phyloP scores from a whole-genome alignment of 371 early-diverging fungal species.

The Mucor lusitanicus region DNA sequence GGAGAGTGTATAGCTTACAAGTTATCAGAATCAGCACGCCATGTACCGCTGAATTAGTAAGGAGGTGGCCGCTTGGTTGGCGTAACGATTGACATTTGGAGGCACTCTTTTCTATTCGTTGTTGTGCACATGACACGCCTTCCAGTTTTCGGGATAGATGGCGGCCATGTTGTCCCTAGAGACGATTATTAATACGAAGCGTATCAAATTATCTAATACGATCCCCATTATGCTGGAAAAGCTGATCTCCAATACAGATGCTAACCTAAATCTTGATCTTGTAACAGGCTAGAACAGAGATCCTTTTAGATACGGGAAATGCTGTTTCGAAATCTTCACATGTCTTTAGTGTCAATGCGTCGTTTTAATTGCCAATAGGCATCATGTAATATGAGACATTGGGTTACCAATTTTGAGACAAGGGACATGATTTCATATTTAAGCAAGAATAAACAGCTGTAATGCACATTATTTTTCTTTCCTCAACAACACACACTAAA shows the following conservation, averaged over 20 bases:
- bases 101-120: neutral
- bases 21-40: neutral
- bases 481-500: neutral
- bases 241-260: neutral
- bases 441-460: neutral
- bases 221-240: neutral
- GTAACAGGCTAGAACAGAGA: neutral
- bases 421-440: conserved; percentile 1
- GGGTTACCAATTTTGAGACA: neutral
- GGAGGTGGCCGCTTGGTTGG: neutral
- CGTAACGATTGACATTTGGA: neutral
- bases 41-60: neutral
- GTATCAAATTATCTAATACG: neutral
- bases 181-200: neutral
- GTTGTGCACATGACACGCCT: neutral
- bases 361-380: neutral
- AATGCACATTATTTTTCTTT: neutral
- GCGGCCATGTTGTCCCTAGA: neutral
- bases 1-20: neutral
- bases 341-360: neutral
- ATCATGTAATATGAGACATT: conserved; percentile 8
- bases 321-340: neutral
- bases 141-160: neutral
- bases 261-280: neutral
- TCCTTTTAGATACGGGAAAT: neutral